Evolutionary conservation across 257 asterid genomes (phyloP).

Genomic region (Lantana camara): DNA sequence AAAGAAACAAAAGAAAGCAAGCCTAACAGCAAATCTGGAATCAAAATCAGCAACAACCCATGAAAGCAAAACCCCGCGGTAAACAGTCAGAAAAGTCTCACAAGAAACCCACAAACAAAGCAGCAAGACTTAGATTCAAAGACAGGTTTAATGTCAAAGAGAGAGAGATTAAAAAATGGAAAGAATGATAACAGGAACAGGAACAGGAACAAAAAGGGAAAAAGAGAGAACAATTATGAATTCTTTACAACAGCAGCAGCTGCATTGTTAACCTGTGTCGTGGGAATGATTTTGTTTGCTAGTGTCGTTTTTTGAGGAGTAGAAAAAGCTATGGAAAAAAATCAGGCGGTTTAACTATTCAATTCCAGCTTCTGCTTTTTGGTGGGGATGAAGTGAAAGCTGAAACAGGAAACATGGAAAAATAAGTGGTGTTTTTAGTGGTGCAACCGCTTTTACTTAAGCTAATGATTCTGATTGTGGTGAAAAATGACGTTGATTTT

Average conservation of each 20-base stretch:
- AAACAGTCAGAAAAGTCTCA: slow-evolving; percentile 2
- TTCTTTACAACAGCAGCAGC: slow-evolving; percentile 11
- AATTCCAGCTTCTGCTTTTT: neutral
- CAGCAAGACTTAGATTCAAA: slow-evolving; percentile 37
- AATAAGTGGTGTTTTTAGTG: slow-evolving; percentile 37
- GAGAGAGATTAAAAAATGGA: neutral
- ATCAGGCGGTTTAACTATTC: slow-evolving; percentile 6
- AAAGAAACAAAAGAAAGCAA: slow-evolving; percentile 1
- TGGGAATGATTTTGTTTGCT: slow-evolving; percentile 15
- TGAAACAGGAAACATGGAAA: slow-evolving; percentile 19
- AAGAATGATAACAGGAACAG: neutral
- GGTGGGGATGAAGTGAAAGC: too few species aligned
- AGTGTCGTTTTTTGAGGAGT: neutral
- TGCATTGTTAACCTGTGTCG: neutral
- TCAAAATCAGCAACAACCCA: slow-evolving; percentile 30
- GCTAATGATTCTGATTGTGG: slow-evolving; percentile 27
- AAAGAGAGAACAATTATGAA: neutral
- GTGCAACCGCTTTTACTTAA: slow-evolving; percentile 19
- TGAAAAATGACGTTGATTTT: too few species aligned
- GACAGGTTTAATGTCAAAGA: slow-evolving; percentile 25
- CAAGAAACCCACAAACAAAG: slow-evolving; percentile 20
- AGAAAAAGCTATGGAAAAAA: neutral
- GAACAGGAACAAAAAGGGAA: neutral
- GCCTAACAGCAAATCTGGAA: slow-evolving; percentile 29
- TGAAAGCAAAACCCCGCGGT: slow-evolving; percentile 18